Conservation (phyloP, 2,329 filamentous ascomycete genomes). For the Paracorniculantispora psalliotae region DNA sequence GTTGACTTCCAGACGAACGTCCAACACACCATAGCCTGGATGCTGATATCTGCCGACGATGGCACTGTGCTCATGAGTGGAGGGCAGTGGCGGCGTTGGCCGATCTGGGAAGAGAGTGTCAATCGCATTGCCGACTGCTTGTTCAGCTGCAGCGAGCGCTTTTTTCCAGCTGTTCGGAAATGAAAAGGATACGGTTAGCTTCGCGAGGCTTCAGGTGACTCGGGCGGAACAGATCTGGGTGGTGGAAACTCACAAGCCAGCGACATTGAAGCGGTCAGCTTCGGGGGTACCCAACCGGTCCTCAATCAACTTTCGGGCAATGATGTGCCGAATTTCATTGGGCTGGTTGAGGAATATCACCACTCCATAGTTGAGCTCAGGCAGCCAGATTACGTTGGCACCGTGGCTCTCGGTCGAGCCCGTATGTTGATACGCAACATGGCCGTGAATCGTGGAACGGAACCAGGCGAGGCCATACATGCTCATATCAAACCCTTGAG, state of each 20-base stretch:
- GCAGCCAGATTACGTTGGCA: constrained; percentile 28
- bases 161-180: constrained; percentile 6
- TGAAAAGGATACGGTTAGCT: background rate
- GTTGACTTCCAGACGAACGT: constrained; percentile 17
- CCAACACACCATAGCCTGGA: constrained; percentile 32
- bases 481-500: constrained; percentile 1
- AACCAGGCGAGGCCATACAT: constrained; percentile 29
- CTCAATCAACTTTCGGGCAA: constrained; percentile 27
- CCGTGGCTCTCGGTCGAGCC: constrained; percentile 25
- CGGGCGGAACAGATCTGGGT: too few species aligned
- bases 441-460: constrained; percentile 22
- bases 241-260: constrained; percentile 21
- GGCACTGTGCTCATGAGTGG: constrained; percentile 29
- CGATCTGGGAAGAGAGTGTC: constrained; percentile 34
- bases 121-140: constrained; percentile 27
- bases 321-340: constrained; percentile 25
- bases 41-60: constrained; percentile 40
- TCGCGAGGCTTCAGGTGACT: too few species aligned
- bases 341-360: constrained; percentile 37
- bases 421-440: constrained; percentile 25
- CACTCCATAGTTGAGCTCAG: constrained; percentile 27
- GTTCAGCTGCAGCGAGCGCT: background rate
- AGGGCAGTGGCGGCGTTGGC: constrained; percentile 30
- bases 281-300: constrained; percentile 24
- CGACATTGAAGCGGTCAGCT: constrained; percentile 18